A percentile compares a stretch with the other conserved stretches of the same genome.
These are phyloP conservation scores for Schwanniomyces sp. DNA, from an alignment of 805 yeast species.

Conservation along the genomic window DNA sequence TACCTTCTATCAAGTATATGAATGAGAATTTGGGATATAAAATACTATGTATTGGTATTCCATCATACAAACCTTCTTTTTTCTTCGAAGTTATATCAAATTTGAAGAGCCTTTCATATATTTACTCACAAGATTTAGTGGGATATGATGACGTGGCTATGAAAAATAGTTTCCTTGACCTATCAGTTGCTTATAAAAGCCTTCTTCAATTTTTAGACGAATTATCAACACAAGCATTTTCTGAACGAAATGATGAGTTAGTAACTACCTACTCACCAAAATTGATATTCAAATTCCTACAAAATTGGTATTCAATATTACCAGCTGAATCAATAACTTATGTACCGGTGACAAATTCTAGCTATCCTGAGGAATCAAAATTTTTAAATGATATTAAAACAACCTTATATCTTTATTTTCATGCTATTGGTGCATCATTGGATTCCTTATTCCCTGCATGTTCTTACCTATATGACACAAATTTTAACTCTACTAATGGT, in stretches of 20 bases:
- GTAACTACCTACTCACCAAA: conserved; percentile 19
- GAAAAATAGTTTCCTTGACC: conserved; percentile 1
- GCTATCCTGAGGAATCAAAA: conserved; percentile 6
- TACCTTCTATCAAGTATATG: conserved; percentile 5
- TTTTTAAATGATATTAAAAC: conserved; percentile 15
- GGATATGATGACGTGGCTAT: background rate
- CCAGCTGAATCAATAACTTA: conserved; percentile 16
- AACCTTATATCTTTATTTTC: conserved; percentile 20
- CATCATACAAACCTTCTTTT: conserved; percentile 21
- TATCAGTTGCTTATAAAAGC: conserved; percentile 11
- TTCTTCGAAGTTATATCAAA: conserved; percentile 16
- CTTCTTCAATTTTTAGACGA: conserved; percentile 14
- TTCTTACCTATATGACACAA: conserved; percentile 19
- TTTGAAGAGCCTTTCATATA: conserved; percentile 8
- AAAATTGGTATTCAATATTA: conserved; percentile 18
- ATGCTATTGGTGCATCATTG: conserved; percentile 19
- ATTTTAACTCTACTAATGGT: conserved; percentile 15
- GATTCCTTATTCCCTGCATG: conserved; percentile 22
- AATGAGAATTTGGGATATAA: conserved; percentile 9
- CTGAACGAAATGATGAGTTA: conserved; percentile 10
- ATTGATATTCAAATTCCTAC: conserved; percentile 14
- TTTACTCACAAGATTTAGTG: conserved; percentile 6
- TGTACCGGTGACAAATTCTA: background rate
- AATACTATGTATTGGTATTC: conserved; percentile 18
- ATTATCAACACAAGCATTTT: conserved; percentile 13